These are phyloP conservation scores for Daedaleopsis sinensis DNA, from an alignment of 768 basidiomycete species.

Conservation along the genomic window DNA sequence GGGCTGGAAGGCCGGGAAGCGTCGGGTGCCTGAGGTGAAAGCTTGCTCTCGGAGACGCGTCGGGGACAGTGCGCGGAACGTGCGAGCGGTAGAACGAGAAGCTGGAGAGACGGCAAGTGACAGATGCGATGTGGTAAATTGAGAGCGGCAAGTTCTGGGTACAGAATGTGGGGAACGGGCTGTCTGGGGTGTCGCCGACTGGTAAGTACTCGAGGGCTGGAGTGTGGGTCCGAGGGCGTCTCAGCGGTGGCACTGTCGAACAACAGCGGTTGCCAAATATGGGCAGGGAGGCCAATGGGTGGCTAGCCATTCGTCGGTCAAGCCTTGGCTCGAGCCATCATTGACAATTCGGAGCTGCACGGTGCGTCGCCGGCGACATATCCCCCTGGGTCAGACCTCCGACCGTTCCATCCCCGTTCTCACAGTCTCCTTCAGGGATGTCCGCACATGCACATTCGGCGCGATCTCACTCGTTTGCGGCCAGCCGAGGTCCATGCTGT, in stretches of 20 bases:
- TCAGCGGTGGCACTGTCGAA: constrained; percentile 17
- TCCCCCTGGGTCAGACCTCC: constrained; percentile 10
- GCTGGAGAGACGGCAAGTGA: background rate
- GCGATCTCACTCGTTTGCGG: constrained; percentile 16
- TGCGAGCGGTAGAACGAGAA: background rate
- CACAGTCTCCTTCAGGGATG: constrained; percentile 8
- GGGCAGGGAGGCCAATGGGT: constrained; percentile 11
- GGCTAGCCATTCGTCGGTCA: constrained; percentile 12
- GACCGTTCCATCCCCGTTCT: background rate
- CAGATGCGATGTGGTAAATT: constrained; percentile 6
- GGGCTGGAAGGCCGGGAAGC: too few relatives aligned
- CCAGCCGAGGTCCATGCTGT: constrained; percentile 8
- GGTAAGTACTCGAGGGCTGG: background rate
- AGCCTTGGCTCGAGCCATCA: constrained; percentile 13
- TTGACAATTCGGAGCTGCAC: constrained; percentile 6
- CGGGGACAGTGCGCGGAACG: background rate
- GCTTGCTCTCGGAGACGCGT: background rate
- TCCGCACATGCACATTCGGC: constrained; percentile 13
- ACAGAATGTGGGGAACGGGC: constrained; percentile 7
- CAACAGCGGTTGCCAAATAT: constrained; percentile 18
- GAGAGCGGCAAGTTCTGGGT: background rate
- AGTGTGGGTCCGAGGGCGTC: constrained; percentile 4
- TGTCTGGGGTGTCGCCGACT: background rate
- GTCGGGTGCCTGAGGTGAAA: background rate
- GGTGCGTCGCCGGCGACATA: constrained; percentile 3